phyloP scores from a whole-genome alignment of 306 rosid species.

The Vigna radiata region DNA sequence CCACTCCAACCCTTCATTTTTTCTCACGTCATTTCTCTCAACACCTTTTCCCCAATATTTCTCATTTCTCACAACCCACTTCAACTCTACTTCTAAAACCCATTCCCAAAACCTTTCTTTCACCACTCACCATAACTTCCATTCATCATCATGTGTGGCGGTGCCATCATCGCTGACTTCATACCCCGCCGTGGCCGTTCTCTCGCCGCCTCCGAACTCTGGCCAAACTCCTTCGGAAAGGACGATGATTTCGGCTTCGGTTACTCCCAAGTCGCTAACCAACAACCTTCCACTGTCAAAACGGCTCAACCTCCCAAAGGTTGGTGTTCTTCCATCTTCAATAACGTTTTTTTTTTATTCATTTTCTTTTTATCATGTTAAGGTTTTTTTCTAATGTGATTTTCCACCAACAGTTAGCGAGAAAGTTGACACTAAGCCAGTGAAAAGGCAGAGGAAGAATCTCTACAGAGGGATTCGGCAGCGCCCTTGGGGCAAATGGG shows the following conservation, averaged over 20 bases:
- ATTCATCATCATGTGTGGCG: constrained; percentile 72
- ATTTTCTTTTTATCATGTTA: too few species aligned
- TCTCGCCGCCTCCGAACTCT: constrained; percentile 55
- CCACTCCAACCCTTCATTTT: constrained; percentile 9
- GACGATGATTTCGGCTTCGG: constrained; percentile 38
- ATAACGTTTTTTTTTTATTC: neutral
- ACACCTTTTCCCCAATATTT: neutral
- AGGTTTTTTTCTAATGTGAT: neutral
- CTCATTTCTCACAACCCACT: neutral
- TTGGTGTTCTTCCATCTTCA: neutral
- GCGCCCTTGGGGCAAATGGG: constrained; percentile 99
- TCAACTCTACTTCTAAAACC: neutral
- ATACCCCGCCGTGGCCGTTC: constrained; percentile 67
- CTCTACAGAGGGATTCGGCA: constrained; percentile 90
- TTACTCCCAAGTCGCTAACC: constrained; percentile 2
- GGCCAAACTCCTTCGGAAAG: constrained; percentile 68
- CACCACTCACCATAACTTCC: neutral
- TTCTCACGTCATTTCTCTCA: constrained; percentile 19
- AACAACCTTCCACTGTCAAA: constrained; percentile 44
- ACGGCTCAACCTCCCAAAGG: constrained; percentile 58
- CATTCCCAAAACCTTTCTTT: neutral
- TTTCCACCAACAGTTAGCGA: constrained; percentile 48
- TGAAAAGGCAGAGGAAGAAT: constrained; percentile 83
- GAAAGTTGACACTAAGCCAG: constrained; percentile 57
- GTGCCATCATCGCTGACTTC: constrained; percentile 72